Percentiles rank a stretch among this genome's conserved stretches.
Conservation (phyloP, 2,329 filamentous ascomycete genomes). For the Lojkania enalia region DNA sequence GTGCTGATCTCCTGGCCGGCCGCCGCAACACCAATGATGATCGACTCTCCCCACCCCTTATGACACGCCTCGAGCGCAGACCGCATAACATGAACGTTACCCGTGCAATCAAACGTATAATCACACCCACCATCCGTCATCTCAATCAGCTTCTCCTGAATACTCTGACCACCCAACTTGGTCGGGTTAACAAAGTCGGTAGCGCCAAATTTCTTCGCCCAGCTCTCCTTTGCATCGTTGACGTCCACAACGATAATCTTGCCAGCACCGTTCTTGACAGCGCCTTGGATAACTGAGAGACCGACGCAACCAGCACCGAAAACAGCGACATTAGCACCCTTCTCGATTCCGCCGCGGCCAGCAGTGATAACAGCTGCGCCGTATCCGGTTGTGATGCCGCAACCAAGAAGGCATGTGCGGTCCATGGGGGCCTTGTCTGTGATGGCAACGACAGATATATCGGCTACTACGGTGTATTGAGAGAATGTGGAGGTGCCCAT, state of each 20-base stretch:
- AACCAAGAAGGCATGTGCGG: slow-evolving; percentile 92
- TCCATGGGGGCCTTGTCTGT: slow-evolving; percentile 91
- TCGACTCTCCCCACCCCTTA: slow-evolving; percentile 98
- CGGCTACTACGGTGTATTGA: slow-evolving; percentile 97
- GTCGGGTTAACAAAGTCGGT: slow-evolving; percentile 94
- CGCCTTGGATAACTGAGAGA: slow-evolving; percentile 91
- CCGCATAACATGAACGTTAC: slow-evolving; percentile 94
- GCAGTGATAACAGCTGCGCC: slow-evolving; percentile 93
- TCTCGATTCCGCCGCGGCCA: slow-evolving; percentile 68
- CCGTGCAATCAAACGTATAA: slow-evolving; percentile 99
- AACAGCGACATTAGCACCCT: slow-evolving; percentile 85
- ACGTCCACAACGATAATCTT: slow-evolving; percentile 80
- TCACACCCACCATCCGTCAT: slow-evolving; percentile 98
- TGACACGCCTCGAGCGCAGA: slow-evolving; percentile 96
- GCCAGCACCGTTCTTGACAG: slow-evolving; percentile 77
- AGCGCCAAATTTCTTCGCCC: slow-evolving; percentile 91
- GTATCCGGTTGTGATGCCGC: slow-evolving; percentile 98
- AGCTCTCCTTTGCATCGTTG: slow-evolving; percentile 88
- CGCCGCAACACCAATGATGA: slow-evolving; percentile 95
- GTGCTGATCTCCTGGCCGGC: slow-evolving; percentile 95
- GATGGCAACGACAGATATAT: slow-evolving; percentile 96
- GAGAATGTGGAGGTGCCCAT: slow-evolving; percentile 99
- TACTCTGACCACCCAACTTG: slow-evolving; percentile 68
- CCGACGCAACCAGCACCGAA: slow-evolving; percentile 97
- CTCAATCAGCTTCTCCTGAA: slow-evolving; percentile 91